Evolutionary conservation across 371 early-diverging fungal species (phyloP), one percentile per base, ranked within the genome.

Genomic region (Mucor indicus): DNA sequence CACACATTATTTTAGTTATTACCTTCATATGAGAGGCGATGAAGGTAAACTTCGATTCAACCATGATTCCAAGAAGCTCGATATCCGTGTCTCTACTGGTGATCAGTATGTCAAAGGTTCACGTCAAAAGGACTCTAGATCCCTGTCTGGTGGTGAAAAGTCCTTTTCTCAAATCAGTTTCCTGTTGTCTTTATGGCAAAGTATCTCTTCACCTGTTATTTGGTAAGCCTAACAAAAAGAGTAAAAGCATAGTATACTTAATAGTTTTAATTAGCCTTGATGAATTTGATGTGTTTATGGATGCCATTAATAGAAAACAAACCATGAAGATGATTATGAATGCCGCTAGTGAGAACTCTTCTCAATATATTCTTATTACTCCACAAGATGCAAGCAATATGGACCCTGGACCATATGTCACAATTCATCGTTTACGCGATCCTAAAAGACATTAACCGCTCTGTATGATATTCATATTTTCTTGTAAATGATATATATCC

Each of bases 241-340:
- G 11, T 7, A 27, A 27, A 27, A 27, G 11, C 5, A 27, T 25
- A 9, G 4, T 4, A 10, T 5, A 20, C 3, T 6, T 2, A 23
- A 12, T 33, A 11, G 8, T 42, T 39, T 13, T 11, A 11, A 25
- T 33, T 64, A 85, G 86, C 44, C 72, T 99, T 56, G 99, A 99
- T 72, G 99, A 99, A 80, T 99, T 96, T 80, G 99, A 99, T 72
- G 99, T 99, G 13, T 99, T 98, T 63, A 99, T 98, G 99, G 99
- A 98, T 67, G 92, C 93, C 2, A 96, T 96, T n/a, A 98, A 98
- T 59, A 85, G 98, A 19, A 72, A 75, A n/a, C 81, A 90, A 44
- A 85, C 84, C 30, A 95, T 93, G 89, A 61, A 74, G 37, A 83
- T 94, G 84, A 81, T 96, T 80, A 86, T 96, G 58, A 86, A 83